A percentile compares a stretch with the other conserved stretches of the same genome.
Evolutionary conservation across 495 filamentous ascomycete species (phyloP).

Genomic region (Aspergillus diversus): DNA sequence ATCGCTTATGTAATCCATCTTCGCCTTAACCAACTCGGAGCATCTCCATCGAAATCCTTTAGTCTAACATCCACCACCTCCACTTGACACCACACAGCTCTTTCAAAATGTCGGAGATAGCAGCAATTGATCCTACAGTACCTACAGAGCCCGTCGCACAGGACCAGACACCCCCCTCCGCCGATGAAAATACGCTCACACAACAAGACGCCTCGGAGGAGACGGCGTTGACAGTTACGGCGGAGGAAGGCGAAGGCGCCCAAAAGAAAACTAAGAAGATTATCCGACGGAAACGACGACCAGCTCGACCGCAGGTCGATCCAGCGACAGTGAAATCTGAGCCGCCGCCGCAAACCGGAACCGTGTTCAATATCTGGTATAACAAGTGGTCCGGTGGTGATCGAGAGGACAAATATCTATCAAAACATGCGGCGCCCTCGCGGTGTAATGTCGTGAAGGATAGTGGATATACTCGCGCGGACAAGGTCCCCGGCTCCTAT

Average conservation of each 20-base stretch:
- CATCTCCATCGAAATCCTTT: conserved; percentile 1
- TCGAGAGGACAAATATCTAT: conserved; percentile 85
- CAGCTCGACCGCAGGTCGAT: conserved; percentile 76
- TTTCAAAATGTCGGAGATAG: conserved; percentile 39
- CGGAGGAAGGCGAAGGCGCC: conserved; percentile 27
- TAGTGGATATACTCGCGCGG: conserved; percentile 86
- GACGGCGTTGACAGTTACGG: conserved; percentile 27
- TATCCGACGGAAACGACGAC: conserved; percentile 53
- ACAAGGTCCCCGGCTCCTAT: conserved; percentile 76
- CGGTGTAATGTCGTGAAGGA: conserved; percentile 84
- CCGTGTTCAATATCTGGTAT: conserved; percentile 91
- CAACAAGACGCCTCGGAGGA: conserved; percentile 16
- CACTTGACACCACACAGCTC: conserved; percentile 2
- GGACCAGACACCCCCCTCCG: conserved; percentile 10
- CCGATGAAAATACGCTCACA: conserved; percentile 30
- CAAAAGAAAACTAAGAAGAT: conserved; percentile 58
- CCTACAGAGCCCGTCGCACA: conserved; percentile 14
- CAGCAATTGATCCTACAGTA: conserved; percentile 24
- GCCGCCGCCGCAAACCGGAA: conserved; percentile 86
- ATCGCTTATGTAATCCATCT: conserved; percentile 31
- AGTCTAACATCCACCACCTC: not conserved
- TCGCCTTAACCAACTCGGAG: conserved; percentile 4
- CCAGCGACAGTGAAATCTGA: conserved; percentile 78
- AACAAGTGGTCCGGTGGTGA: conserved; percentile 96
- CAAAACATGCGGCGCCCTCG: conserved; percentile 70